Evolutionary conservation across 2,329 filamentous ascomycete species (phyloP).

Genomic region (Arthrobotrys sphaeroides): DNA sequence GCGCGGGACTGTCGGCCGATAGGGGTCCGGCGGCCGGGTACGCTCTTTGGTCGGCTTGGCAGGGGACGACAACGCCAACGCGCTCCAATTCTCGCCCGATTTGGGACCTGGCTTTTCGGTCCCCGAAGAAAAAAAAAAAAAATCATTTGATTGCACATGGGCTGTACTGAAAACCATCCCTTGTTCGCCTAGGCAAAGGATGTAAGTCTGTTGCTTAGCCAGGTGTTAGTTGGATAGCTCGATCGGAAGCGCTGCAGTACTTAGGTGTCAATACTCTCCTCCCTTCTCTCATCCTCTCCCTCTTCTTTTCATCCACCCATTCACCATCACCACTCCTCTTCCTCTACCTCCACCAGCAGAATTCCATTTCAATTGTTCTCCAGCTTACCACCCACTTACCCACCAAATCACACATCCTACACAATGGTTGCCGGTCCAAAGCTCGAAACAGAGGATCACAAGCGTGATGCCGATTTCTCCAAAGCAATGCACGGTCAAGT

Average conservation of each 20-base stretch:
- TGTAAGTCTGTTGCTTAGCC: no score
- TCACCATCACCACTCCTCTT: neutral
- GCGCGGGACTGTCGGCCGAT: neutral
- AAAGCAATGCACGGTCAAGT: slow-evolving; percentile 79
- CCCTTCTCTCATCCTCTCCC: neutral
- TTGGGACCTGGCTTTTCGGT: slow-evolving; percentile 41
- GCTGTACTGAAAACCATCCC: no score
- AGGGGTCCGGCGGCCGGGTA: slow-evolving; percentile 10
- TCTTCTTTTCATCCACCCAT: neutral
- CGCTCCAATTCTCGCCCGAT: slow-evolving; percentile 37
- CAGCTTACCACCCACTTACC: neutral
- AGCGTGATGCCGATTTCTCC: slow-evolving; percentile 89
- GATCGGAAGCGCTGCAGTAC: neutral
- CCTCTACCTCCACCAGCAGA: neutral
- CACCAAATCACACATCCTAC: slow-evolving; percentile 8
- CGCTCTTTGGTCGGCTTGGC: neutral
- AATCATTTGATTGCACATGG: no score
- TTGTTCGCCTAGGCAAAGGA: no score
- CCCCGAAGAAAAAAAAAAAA: slow-evolving; percentile 21
- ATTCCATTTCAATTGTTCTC: neutral
- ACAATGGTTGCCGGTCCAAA: slow-evolving; percentile 52
- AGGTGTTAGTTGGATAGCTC: no score
- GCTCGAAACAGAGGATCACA: slow-evolving; percentile 83
- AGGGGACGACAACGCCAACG: neutral
- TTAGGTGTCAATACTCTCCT: neutral